These are phyloP conservation scores for Lasiosphaeria hispida DNA, from an alignment of 495 filamentous ascomycete species.

Conservation along the genomic window DNA sequence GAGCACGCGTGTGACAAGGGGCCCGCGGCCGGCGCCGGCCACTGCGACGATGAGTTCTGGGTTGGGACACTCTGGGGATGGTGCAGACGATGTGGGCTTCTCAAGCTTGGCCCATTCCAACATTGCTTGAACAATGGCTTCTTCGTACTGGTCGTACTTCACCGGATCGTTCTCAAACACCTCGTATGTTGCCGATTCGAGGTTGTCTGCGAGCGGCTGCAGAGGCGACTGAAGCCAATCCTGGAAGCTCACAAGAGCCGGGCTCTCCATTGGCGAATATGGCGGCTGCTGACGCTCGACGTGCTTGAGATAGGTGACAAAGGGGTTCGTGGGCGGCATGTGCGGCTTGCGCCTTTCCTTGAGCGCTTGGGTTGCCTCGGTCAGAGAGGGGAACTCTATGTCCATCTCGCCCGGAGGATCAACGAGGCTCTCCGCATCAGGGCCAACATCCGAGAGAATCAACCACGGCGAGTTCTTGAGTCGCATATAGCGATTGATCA, in stretches of 20 bases:
- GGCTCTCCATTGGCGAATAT: constrained; percentile 45
- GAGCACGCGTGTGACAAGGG: constrained; percentile 81
- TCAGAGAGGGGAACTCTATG: constrained; percentile 61
- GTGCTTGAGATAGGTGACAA: constrained; percentile 79
- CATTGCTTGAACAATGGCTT: constrained; percentile 76
- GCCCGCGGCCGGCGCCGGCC: constrained; percentile 87
- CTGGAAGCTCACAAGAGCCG: constrained; percentile 54
- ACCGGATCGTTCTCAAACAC: constrained; percentile 98
- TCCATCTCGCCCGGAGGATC: constrained; percentile 41
- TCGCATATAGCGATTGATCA: constrained; percentile 82
- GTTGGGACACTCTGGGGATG: constrained; percentile 33
- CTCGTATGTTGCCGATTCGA: constrained; percentile 96
- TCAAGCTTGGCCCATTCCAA: constrained; percentile 70
- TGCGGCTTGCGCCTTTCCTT: constrained; percentile 31
- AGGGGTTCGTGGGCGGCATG: constrained; percentile 40
- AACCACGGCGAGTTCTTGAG: constrained; percentile 77
- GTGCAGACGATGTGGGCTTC: constrained; percentile 64
- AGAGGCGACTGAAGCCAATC: constrained; percentile 94
- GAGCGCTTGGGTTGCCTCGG: constrained; percentile 52
- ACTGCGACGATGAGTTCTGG: constrained; percentile 85
- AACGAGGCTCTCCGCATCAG: constrained; percentile 52
- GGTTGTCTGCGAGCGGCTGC: constrained; percentile 91
- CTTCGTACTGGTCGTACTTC: constrained; percentile 95
- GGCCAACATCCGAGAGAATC: constrained; percentile 73
- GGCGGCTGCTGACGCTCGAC: constrained; percentile 79